Conservation (phyloP, 2,329 filamentous ascomycete species). For the Aspergillus terreus region DNA sequence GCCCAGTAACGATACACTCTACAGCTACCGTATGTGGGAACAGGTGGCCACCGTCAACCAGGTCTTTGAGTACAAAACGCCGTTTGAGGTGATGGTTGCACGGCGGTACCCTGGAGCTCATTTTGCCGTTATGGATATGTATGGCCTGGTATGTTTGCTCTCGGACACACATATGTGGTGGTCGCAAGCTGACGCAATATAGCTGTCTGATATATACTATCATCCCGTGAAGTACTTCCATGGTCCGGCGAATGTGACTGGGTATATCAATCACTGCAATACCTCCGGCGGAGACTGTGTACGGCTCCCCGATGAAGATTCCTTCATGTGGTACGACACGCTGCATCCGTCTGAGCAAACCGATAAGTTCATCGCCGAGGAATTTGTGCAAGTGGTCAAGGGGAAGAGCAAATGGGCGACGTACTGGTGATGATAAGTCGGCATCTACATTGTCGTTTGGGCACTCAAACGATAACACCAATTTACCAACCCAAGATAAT, state of each 20-base stretch:
- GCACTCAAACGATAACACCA: no score
- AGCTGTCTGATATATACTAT: constrained; percentile 56
- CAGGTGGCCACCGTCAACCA: constrained; percentile 49
- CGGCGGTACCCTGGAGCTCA: constrained; percentile 52
- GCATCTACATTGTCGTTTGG: not conserved
- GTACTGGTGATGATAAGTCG: constrained; percentile 18
- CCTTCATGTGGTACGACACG: constrained; percentile 70
- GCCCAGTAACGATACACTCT: constrained; percentile 47
- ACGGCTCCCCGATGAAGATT: constrained; percentile 33
- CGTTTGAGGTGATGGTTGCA: constrained; percentile 42
- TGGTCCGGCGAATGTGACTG: constrained; percentile 61
- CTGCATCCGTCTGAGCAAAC: constrained; percentile 68
- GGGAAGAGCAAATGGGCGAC: constrained; percentile 37
- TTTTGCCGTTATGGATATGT: constrained; percentile 65
- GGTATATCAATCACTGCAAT: constrained; percentile 56
- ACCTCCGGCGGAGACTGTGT: constrained; percentile 38
- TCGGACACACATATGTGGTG: not conserved
- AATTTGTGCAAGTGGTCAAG: constrained; percentile 54
- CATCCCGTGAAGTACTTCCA: constrained; percentile 61
- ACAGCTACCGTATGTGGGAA: constrained; percentile 51
- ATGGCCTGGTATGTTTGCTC: constrained; percentile 48
- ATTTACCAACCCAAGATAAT: no score
- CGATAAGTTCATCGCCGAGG: constrained; percentile 53
- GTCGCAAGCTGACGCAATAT: not conserved
- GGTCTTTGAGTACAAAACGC: constrained; percentile 50